Conservation (phyloP, 805 yeast genomes). For the Kuraishia capsulata region DNA sequence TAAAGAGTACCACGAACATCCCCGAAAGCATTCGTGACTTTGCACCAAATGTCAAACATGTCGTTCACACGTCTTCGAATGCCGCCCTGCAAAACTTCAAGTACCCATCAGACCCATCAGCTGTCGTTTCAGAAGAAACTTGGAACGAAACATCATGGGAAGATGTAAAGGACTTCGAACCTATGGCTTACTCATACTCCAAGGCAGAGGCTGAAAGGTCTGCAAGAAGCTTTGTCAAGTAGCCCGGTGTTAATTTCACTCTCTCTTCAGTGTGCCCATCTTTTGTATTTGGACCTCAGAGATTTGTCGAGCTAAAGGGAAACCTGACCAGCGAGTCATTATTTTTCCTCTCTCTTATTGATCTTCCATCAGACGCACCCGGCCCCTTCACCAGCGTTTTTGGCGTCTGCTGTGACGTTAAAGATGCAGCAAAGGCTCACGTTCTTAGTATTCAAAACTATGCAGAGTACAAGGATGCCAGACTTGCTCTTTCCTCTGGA, state of each 20-base stretch:
- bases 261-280: constrained; percentile 33
- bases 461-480: constrained; percentile 20
- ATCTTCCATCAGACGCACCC: constrained; percentile 9
- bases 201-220: constrained; percentile 49
- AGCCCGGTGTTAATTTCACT: constrained; percentile 28
- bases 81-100: constrained; percentile 30
- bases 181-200: constrained; percentile 30
- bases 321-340: constrained; percentile 23
- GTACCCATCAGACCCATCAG: constrained; percentile 7
- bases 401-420: constrained; percentile 34
- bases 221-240: constrained; percentile 41
- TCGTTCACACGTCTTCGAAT: constrained; percentile 39
- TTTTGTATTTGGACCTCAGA: constrained; percentile 43
- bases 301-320: constrained; percentile 25
- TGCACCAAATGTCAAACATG: constrained; percentile 27
- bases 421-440: constrained; percentile 57
- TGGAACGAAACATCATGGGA: constrained; percentile 29
- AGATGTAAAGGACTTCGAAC: constrained; percentile 7
- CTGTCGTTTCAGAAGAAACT: constrained; percentile 17
- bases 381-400: constrained; percentile 4
- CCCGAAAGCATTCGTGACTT: constrained; percentile 25
- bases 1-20: constrained; percentile 33
- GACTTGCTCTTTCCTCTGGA: constrained; percentile 20
- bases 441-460: constrained; percentile 37
- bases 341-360: constrained; percentile 12